These are phyloP conservation scores for Infundibulicybe gibba DNA, from an alignment of 768 basidiomycete species.

Conservation along the genomic window DNA sequence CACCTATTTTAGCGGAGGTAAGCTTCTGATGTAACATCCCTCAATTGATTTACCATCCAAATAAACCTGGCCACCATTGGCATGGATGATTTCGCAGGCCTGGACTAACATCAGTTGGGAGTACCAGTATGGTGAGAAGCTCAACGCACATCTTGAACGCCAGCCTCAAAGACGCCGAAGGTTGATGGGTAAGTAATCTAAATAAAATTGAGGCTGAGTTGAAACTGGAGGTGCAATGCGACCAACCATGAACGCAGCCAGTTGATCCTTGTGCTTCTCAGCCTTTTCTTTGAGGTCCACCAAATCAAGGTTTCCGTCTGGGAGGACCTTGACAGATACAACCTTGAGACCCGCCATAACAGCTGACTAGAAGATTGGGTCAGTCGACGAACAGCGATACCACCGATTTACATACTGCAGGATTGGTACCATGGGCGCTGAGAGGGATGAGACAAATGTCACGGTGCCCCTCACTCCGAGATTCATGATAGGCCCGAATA, in stretches of 20 bases:
- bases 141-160: conserved; percentile 63
- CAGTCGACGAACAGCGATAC: conserved; percentile 4
- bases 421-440: conserved; percentile 98
- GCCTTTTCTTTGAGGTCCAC: conserved; percentile 84
- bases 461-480: conserved; percentile 79
- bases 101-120: conserved; percentile 20
- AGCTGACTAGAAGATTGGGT: conserved; percentile 65
- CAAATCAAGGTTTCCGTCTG: conserved; percentile 87
- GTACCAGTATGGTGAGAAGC: neutral
- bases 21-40: neutral
- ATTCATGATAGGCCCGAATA: conserved; percentile 92
- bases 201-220: conserved; percentile 1
- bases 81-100: conserved; percentile 92
- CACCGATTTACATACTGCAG: conserved; percentile 61
- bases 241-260: conserved; percentile 93
- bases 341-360: conserved; percentile 98
- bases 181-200: conserved; percentile 97
- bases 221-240: neutral
- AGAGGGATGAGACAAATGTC: conserved; percentile 92
- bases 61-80: conserved; percentile 96
- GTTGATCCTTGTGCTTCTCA: conserved; percentile 82
- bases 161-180: conserved; percentile 95
- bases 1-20: conserved; percentile 36
- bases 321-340: conserved; percentile 86
- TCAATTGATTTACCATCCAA: conserved; percentile 68